phyloP scores from a whole-genome alignment of 345 rosid species.

The Populus nigra region DNA sequence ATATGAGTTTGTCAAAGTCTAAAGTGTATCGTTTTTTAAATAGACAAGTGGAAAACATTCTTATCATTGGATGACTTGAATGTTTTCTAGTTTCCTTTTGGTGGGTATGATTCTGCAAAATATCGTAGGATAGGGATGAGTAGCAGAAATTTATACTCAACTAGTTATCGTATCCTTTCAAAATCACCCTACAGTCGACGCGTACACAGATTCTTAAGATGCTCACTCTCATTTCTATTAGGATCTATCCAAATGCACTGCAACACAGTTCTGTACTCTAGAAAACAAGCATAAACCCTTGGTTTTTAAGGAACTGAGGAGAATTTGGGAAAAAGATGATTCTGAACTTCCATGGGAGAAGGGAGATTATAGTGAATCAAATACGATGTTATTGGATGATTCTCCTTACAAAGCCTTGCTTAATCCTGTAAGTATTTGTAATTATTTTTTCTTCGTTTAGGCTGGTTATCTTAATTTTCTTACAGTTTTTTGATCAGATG shows the following conservation, averaged over 20 bases:
- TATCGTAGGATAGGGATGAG: neutral
- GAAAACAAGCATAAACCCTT: slow-evolving; percentile 66
- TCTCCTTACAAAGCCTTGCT: slow-evolving; percentile 93
- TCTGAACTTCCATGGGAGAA: slow-evolving; percentile 62
- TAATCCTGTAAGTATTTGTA: slow-evolving; percentile 68
- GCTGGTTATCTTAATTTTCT: neutral
- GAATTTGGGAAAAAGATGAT: slow-evolving; percentile 64
- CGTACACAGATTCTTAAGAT: neutral
- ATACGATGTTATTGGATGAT: slow-evolving; percentile 80
- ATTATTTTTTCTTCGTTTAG: neutral
- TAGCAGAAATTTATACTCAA: no score
- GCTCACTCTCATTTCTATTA: slow-evolving; percentile 16
- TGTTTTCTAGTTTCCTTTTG: neutral
- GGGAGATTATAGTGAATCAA: slow-evolving; percentile 63
- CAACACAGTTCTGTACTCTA: slow-evolving; percentile 45
- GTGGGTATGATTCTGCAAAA: neutral
- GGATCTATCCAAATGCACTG: slow-evolving; percentile 72
- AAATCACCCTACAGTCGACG: no score
- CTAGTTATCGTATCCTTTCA: no score
- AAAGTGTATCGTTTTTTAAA: neutral
- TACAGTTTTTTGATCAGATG: neutral
- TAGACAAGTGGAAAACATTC: neutral
- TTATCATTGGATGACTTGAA: neutral
- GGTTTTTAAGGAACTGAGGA: slow-evolving; percentile 75
- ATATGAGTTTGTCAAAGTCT: neutral